Evolutionary conservation across 1,284 basidiomycete genomes (phyloP), one percentile per base, ranked within the genome.

Genomic region (Cutaneotrichosporon curvatum): DNA sequence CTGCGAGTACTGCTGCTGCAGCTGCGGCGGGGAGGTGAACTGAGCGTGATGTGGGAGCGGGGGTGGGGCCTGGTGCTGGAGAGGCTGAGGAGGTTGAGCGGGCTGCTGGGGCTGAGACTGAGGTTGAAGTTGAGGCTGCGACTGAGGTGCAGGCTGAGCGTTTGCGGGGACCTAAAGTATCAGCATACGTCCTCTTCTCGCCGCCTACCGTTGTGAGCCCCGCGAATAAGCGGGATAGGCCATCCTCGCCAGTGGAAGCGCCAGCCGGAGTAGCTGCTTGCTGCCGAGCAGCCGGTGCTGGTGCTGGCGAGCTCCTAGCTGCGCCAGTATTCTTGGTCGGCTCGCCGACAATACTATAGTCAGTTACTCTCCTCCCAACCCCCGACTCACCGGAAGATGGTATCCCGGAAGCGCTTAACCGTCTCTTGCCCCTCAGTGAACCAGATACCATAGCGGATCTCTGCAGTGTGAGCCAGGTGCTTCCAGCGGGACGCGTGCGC

Each of bases 171-270:
- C 25, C 38, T 40, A 25, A n/a, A n/a, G 9, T 5, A 30, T 28
- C 25, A 28, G 25, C 25, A 7, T 28, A 7, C 7, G 8, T 28
- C 25, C 8, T 7, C 8, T 7, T 28, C 25, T 12, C 12, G 12
- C 8, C 25, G n/a, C 42, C 34, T 20, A 54, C 48, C 2, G 45
- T 59, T 12, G 55, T 48, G 0, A 68, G 48, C 15, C 62, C 60
- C 0, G 63, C 63, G 44, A 68, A 68, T 7, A 68, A 51, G n/a
- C 61, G 61, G 1, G 60, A 58, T 9, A 68, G 45, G 4, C 58
- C 62, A 43, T 67, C 64, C 35, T 53, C 57, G n/a, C 35, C 23
- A 7, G 42, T 4, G 10, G 43, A 4, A 1, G 48, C n/a, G 12
- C 20, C 35, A 19, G 25, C 18, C 16, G 9, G 15, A n/a, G 46